Percentiles rank a stretch among this genome's conserved stretches.
phyloP scores from a whole-genome alignment of 495 filamentous ascomycete genomes.

The Bacidia gigantensis region DNA sequence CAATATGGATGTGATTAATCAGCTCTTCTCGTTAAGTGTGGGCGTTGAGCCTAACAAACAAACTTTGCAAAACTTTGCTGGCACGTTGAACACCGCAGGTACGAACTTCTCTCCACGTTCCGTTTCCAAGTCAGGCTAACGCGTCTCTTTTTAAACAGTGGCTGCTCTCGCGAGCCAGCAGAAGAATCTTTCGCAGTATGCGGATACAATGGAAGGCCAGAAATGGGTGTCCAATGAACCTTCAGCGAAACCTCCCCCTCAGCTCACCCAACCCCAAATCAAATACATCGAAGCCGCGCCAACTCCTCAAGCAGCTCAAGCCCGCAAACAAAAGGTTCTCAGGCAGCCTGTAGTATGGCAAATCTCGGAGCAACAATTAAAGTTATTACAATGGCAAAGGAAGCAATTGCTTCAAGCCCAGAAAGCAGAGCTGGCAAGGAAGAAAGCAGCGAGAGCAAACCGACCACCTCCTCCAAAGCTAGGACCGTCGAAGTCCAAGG shows the following conservation, averaged over 20 bases:
- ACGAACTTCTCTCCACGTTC: not conserved
- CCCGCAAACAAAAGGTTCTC: slow-evolving; percentile 13
- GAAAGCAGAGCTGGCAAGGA: slow-evolving; percentile 14
- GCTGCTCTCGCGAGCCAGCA: slow-evolving; percentile 10
- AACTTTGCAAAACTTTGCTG: slow-evolving; percentile 11
- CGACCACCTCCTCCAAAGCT: slow-evolving; percentile 13
- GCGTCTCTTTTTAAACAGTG: slow-evolving; percentile 4
- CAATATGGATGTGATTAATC: slow-evolving; percentile 14
- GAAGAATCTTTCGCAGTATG: slow-evolving; percentile 11
- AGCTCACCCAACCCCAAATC: slow-evolving; percentile 16
- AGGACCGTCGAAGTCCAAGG: slow-evolving; percentile 12
- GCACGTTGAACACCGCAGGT: slow-evolving; percentile 14
- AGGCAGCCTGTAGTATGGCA: slow-evolving; percentile 15
- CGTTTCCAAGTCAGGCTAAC: not conserved
- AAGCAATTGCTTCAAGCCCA: slow-evolving; percentile 15
- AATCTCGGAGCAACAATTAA: slow-evolving; percentile 15
- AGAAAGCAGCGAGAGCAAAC: slow-evolving; percentile 11
- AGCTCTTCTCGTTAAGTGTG: slow-evolving; percentile 13
- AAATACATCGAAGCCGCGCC: slow-evolving; percentile 17
- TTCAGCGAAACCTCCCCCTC: slow-evolving; percentile 7
- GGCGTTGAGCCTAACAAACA: slow-evolving; percentile 17
- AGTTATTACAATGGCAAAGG: slow-evolving; percentile 16
- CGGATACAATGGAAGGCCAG: slow-evolving; percentile 13
- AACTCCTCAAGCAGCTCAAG: slow-evolving; percentile 12
- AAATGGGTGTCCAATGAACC: slow-evolving; percentile 14